phyloP scores from a whole-genome alignment of 2,329 filamentous ascomycete genomes.

The Bipolaris zeicola region DNA sequence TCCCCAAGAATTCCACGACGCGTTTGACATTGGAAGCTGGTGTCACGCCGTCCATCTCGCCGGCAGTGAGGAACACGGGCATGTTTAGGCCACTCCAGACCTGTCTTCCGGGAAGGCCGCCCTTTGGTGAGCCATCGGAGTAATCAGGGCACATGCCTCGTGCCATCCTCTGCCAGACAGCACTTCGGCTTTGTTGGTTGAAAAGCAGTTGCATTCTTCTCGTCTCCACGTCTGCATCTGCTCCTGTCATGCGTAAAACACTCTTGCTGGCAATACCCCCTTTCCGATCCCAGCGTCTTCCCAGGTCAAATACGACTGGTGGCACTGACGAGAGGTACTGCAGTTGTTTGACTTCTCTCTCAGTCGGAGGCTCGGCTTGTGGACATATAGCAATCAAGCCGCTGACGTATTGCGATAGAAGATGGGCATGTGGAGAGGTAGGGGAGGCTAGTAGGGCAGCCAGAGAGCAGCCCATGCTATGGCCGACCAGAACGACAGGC shows the following conservation, averaged over 20 bases:
- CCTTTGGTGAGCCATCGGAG: constrained; percentile 56
- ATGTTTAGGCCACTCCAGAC: constrained; percentile 74
- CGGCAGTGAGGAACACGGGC: constrained; percentile 79
- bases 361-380: constrained; percentile 65
- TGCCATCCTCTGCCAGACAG: constrained; percentile 82
- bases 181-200: constrained; percentile 82
- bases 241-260: constrained; percentile 76
- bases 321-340: constrained; percentile 71
- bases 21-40: constrained; percentile 72
- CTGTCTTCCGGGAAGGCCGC: constrained; percentile 71
- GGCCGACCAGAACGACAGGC: constrained; percentile 78
- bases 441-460: constrained; percentile 72
- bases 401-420: constrained; percentile 68
- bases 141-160: constrained; percentile 71
- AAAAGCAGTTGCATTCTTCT: constrained; percentile 72
- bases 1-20: constrained; percentile 59
- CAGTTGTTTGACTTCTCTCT: constrained; percentile 58
- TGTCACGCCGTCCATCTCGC: constrained; percentile 76
- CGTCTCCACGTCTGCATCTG: constrained; percentile 67
- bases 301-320: constrained; percentile 72
- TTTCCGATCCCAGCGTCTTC: constrained; percentile 76
- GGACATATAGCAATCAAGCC: constrained; percentile 85
- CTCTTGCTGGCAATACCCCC: constrained; percentile 80
- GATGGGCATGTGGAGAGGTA: constrained; percentile 58
- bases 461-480: constrained; percentile 88